Base-by-base conservation (phyloP, 2,329 filamentous ascomycete species). In the Talaromyces rugulosus region DNA sequence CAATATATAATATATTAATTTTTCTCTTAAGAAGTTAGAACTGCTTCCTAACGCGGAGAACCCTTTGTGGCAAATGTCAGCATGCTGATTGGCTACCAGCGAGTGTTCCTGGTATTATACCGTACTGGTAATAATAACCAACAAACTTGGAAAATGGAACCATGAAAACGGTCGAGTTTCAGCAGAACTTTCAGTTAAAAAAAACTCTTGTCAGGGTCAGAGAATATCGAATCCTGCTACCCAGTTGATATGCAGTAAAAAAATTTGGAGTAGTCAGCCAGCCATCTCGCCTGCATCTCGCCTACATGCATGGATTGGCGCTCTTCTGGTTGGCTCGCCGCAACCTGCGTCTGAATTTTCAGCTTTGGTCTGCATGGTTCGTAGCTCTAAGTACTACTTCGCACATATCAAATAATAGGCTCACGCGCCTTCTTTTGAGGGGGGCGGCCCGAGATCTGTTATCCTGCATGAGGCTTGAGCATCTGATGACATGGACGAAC, bases 401-500 rank as follows among this genome's bases (percentile, higher is more conserved):
- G 44, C 12, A 47, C 44, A 23, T 7, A 36, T 16, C 16, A 44
- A 11, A 11, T 44, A 18, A 44, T 44, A 47, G n/a, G 44, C 11
- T 11, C 23, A 12, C 40, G 4, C 14, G 23, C 23, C 23, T 23
- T 23, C 23, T 23, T 23, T 23, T 23, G 4, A 16, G 50, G 28
- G 28, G 50, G 27, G 28, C 27, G 50, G 50, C 28, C 50, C 50
- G 28, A 53, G 50, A 53, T 53, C 50, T 53, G 27, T 23, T 53
- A 28, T 28, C 50, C 50, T 53, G 50, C 50, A 53, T 53, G 50
- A 53, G 12, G 50, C 27, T n/a, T 47, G 30, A 30, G 14, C 50
- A 53, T 31, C 50, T 5, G 50, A 53, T 53, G 28, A 53, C 50
- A n/a, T 53, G 50, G 50, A 53, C 50, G 50, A 53, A 53, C 50